Percentiles rank a stretch among this genome's conserved stretches.
Conservation (phyloP, 805 yeast genomes). For the Hermanozyma aechmeae region DNA sequence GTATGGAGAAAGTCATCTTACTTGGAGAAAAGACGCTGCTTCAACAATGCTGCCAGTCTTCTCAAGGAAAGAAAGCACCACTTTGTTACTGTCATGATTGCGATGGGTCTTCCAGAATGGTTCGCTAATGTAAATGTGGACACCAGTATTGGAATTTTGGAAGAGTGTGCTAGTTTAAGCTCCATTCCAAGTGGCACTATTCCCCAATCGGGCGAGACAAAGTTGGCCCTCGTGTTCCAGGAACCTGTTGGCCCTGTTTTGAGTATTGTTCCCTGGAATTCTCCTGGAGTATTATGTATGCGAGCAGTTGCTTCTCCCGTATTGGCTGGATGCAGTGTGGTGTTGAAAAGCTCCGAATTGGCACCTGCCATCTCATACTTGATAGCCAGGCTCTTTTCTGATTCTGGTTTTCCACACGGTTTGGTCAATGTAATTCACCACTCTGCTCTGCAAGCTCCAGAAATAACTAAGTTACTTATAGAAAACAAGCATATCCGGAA, state of each 20-base stretch:
- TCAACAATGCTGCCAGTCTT: no score
- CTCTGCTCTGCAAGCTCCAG: not conserved
- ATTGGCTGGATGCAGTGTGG: not conserved
- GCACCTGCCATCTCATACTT: not conserved
- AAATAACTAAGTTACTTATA: not conserved
- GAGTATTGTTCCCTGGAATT: slow-evolving; percentile 1
- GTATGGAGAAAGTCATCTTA: no score
- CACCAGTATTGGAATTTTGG: not conserved
- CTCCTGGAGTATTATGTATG: not conserved
- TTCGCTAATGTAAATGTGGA: not conserved
- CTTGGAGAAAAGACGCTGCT: no score
- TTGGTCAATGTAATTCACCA: not conserved
- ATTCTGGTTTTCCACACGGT: not conserved
- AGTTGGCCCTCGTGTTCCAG: not conserved
- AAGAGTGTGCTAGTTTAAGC: not conserved
- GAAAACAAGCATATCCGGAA: not conserved
- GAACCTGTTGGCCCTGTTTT: not conserved
- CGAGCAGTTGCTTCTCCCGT: slow-evolving; percentile 1
- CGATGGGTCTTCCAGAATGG: no score
- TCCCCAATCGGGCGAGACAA: not conserved
- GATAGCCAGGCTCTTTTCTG: not conserved
- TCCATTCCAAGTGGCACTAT: not conserved
- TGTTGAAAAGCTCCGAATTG: slow-evolving; percentile 1
- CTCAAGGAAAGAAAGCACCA: no score
- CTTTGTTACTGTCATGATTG: no score